phyloP scores from a whole-genome alignment of 2,329 filamentous ascomycete species.

The Septoria petroselini region DNA sequence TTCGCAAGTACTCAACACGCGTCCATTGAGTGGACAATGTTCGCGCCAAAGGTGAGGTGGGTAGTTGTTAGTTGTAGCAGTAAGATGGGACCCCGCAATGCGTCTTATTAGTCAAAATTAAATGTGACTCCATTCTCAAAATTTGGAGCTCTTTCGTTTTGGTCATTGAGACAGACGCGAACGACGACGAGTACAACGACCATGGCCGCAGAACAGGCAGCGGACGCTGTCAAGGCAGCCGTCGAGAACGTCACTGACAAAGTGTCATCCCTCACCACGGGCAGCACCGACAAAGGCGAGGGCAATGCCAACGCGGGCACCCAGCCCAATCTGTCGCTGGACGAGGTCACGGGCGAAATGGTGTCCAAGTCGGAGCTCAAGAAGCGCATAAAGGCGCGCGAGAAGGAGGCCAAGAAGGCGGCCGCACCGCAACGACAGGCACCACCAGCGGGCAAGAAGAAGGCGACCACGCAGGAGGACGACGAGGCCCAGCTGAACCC shows the following conservation, averaged over 20 bases:
- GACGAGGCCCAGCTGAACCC: conserved; percentile 71
- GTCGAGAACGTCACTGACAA: conserved; percentile 37
- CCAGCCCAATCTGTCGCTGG: conserved; percentile 65
- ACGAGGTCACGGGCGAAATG: conserved; percentile 88
- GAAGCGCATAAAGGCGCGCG: conserved; percentile 88
- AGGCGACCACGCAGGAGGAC: conserved; percentile 59
- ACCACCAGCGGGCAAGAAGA: conserved; percentile 57
- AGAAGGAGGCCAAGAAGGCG: conserved; percentile 83
- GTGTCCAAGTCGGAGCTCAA: conserved; percentile 66
- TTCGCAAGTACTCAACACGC: too few species aligned
- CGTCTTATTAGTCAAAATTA: too few species aligned
- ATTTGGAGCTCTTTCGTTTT: too few species aligned
- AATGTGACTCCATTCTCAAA: too few species aligned
- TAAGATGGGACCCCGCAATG: too few species aligned
- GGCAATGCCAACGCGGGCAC: conserved; percentile 18
- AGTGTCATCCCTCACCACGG: conserved; percentile 37
- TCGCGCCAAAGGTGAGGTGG: too few species aligned
- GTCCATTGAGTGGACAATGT: too few species aligned
- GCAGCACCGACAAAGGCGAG: conserved; percentile 23
- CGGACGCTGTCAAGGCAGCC: conserved; percentile 39
- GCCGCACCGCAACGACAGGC: conserved; percentile 65
- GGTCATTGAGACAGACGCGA: too few species aligned
- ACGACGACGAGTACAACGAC: conserved; percentile 10
- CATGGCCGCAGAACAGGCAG: conserved; percentile 38
- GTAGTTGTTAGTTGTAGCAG: too few species aligned